Conservation (phyloP, 331 rosid genomes). For the Stylosanthes scabra region DNA sequence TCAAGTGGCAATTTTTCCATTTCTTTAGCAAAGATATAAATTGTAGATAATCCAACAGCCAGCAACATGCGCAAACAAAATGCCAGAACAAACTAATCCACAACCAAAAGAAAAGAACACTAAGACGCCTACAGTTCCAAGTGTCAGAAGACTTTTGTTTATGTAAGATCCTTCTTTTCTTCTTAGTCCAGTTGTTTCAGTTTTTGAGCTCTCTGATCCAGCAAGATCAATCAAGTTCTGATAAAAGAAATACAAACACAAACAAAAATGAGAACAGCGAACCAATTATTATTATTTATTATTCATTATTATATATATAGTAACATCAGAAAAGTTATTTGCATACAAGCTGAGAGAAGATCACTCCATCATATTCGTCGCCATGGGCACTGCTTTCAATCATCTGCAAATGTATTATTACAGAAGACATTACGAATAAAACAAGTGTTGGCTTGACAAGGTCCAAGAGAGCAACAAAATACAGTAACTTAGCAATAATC, state of each 20-base stretch:
- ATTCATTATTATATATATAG: neutral
- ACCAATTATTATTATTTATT: neutral
- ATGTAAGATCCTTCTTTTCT: constrained; percentile 95
- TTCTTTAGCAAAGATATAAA: constrained; percentile 32
- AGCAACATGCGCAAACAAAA: neutral
- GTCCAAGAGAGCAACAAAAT: constrained; percentile 8
- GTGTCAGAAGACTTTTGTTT: constrained; percentile 90
- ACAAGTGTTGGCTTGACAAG: neutral
- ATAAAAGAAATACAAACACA: constrained; percentile 3
- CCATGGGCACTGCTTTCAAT: constrained; percentile 97
- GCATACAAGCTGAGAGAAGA: constrained; percentile 99
- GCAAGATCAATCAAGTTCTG: constrained; percentile 99
- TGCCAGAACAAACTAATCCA: constrained; percentile 15
- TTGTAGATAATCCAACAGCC: constrained; percentile 25
- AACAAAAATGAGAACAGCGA: constrained; percentile 10
- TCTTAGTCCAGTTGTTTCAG: constrained; percentile 89
- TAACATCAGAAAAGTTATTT: constrained; percentile 21
- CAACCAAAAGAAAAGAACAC: constrained; percentile 15
- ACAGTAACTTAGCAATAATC: neutral
- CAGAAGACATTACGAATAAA: constrained; percentile 19
- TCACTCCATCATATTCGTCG: constrained; percentile 96
- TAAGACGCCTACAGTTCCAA: constrained; percentile 84
- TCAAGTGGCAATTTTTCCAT: constrained; percentile 4
- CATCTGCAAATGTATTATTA: constrained; percentile 71
- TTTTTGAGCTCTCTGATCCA: constrained; percentile 94